Evolutionary conservation across 2,329 filamentous ascomycete genomes (phyloP), one percentile per base, ranked within the genome.

Genomic region (Teratosphaeria nubilosa): DNA sequence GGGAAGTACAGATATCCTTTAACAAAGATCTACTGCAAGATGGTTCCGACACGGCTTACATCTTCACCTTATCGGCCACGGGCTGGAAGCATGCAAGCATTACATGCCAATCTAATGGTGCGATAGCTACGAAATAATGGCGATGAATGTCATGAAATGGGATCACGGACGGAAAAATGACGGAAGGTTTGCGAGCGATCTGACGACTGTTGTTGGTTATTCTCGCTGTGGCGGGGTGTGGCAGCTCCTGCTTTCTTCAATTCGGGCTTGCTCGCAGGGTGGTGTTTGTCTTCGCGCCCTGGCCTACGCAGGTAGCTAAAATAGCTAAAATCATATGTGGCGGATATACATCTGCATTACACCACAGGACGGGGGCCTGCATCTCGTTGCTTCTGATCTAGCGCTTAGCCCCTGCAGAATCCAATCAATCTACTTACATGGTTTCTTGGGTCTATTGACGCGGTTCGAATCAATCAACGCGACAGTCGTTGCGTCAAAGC

Each of bases 61-160:
- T 48, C 41, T 48, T 20, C 11, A 10, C 16, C 41, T 48, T 48
- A 48, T 6, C 9, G 41, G 20, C 11, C 41, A 22, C n/a, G 41
- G 41, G 41, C 41, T 48, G n/a, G 20, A 48, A n/a, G n/a, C 41
- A 48, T 48, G 41, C 16, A 48, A 48, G 41, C 41, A 5, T 48
- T n/a, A 20, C 20, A 20, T 48, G 41, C n/a, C 41, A 48, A 48
- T 48, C 41, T 53, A 53, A 53, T 53, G 51, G 51, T 53, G 25
- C 27, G 51, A 20, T 48, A 34, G 34, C 22, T 31, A 54, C 32
- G 20, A 32, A 54, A 34, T 37, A 48, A 56, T 51, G 32, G 37
- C 37, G 37, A 55, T 48, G 54, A 55, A 55, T 55, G 32, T 55
- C 22, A 55, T 55, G 54, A 55, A 45, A 31, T 31, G 20, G 51